Evolutionary conservation across 2,329 filamentous ascomycete species (phyloP), one percentile per base, ranked within the genome.

Genomic region (Bipolaris zeicola): DNA sequence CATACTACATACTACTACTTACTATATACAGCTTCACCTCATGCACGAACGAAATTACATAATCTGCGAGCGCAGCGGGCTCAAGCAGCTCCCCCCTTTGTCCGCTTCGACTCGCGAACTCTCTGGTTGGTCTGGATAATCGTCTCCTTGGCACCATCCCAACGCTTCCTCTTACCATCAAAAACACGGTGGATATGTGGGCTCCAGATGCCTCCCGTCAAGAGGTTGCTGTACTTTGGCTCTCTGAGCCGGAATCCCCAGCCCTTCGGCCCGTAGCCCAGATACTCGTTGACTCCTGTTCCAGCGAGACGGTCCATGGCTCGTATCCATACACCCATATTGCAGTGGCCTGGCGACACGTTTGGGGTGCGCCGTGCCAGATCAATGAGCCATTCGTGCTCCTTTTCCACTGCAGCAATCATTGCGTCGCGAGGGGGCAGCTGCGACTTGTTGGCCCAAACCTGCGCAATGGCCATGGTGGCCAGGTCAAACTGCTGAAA

Each of bases 291-390:
- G 1, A 77, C 76, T 0, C 66, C 63, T 0, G 78, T 77, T 1
- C 80, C 79, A 1, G 79, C 79, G 13, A 76, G 70, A n/a, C 71
- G 51, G 57, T 82, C 73, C 36, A 79, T 71, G 68, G 77, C 81
- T 0, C 56, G 63, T 45, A 78, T 67, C 72, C 77, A 81, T 36
- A 47, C 38, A 6, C 63, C 60, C 10, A 52, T 44, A 8, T 69
- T 55, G 6, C 65, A 58, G 50, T 57, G 55, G 6, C 60, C 63
- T 54, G 63, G 60, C 11, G 61, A 63, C 1, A 69, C 73, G 74
- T 20, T 62, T 43, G 50, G 79, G 68, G 57, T 79, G 71, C 18
- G 49, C 41, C 37, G 76, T 67, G 31, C 79, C 67, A 41, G 68
- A 56, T n/a, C 54, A 42, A 55, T 71, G 60, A 79, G n/a, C 62